Percentiles rank a stretch among this genome's conserved stretches.
Conservation (phyloP, 768 basidiomycete species). For the Leccinum uliginosum region DNA sequence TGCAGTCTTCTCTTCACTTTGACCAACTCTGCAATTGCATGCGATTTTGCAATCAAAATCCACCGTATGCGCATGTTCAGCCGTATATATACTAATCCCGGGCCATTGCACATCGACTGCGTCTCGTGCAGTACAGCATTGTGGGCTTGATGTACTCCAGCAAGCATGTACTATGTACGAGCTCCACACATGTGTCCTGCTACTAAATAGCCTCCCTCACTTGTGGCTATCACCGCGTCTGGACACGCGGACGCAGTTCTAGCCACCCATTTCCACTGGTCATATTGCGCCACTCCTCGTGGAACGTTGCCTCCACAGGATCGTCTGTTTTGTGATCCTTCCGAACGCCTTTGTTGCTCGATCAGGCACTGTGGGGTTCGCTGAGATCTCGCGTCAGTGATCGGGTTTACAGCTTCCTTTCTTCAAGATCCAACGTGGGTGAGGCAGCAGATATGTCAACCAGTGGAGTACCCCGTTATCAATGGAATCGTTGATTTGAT, state of each 20-base stretch:
- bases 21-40: constrained; percentile 1
- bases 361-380: constrained; percentile 16
- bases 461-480: constrained; percentile 5
- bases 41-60: constrained; percentile 17
- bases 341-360: constrained; percentile 2
- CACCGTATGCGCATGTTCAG: constrained; percentile 5
- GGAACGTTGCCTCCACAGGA: constrained; percentile 5
- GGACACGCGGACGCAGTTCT: constrained; percentile 1
- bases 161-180: not conserved
- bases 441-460: not conserved
- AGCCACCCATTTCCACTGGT: constrained; percentile 1
- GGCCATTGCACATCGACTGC: not conserved
- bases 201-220: constrained; percentile 1
- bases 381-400: constrained; percentile 24
- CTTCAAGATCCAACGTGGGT: not conserved
- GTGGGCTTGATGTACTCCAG: not conserved
- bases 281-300: constrained; percentile 17
- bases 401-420: constrained; percentile 1
- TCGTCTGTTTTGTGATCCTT: constrained; percentile 11
- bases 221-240: not conserved
- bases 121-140: constrained; percentile 1
- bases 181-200: constrained; percentile 19
- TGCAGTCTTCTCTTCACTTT: constrained; percentile 4
- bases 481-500: constrained; percentile 11
- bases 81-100: not conserved